Evolutionary conservation across 495 filamentous ascomycete genomes (phyloP).

Genomic region (Aspergillus mulundensis): DNA sequence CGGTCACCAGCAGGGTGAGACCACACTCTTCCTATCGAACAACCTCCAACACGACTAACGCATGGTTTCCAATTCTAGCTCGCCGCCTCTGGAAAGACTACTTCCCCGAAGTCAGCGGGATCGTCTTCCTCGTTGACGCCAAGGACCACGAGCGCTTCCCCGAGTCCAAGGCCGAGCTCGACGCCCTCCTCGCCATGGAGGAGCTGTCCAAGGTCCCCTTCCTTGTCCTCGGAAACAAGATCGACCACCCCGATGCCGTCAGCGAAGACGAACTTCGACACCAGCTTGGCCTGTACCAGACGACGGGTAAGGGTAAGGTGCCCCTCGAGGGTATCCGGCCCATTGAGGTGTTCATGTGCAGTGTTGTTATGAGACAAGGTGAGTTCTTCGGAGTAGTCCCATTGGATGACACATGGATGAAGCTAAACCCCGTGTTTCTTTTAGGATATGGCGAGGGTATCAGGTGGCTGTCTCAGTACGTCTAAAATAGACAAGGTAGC

Average conservation of each 20-base stretch:
- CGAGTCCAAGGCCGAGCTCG: constrained; percentile 94
- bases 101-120: constrained; percentile 96
- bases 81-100: constrained; percentile 98
- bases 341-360: constrained; percentile 99
- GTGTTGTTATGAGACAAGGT: constrained; percentile 96
- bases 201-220: constrained; percentile 91
- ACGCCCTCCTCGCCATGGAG: constrained; percentile 91
- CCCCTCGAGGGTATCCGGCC: constrained; percentile 90
- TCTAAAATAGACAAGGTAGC: constrained; percentile 22
- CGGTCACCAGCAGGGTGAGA: constrained; percentile 90
- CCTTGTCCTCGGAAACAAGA: constrained; percentile 95
- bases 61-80: constrained; percentile 46
- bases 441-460: constrained; percentile 53
- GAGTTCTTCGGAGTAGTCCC: constrained; percentile 22
- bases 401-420: background rate
- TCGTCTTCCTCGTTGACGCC: constrained; percentile 96
- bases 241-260: constrained; percentile 93
- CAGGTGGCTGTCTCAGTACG: constrained; percentile 53
- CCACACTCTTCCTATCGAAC: background rate
- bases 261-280: constrained; percentile 91
- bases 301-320: constrained; percentile 96
- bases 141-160: constrained; percentile 91
- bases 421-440: background rate
- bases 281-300: constrained; percentile 89
- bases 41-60: background rate